These are phyloP conservation scores for Coemansia erecta DNA, from an alignment of 192 early-diverging fungal species.

Conservation along the genomic window DNA sequence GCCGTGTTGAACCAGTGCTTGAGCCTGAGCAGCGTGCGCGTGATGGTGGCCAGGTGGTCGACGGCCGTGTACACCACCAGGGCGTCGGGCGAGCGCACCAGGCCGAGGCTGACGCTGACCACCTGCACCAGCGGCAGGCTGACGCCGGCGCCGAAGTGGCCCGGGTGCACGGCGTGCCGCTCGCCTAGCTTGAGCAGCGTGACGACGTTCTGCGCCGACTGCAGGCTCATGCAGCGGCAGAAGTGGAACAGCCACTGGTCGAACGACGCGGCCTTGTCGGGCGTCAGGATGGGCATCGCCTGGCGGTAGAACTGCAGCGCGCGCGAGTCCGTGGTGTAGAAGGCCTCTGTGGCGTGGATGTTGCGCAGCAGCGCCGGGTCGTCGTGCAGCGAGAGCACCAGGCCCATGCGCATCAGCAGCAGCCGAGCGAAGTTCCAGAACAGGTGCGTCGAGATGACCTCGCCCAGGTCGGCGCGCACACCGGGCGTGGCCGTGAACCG, in stretches of 20 bases:
- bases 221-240: conserved; percentile 52
- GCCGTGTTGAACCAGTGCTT: conserved; percentile 56
- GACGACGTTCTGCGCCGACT: conserved; percentile 50
- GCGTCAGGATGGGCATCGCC: conserved; percentile 49
- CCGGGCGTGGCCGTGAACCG: conserved; percentile 36
- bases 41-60: conserved; percentile 43
- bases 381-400: conserved; percentile 43
- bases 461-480: conserved; percentile 44
- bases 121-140: conserved; percentile 49
- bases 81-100: conserved; percentile 44
- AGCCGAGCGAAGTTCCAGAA: conserved; percentile 54
- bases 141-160: conserved; percentile 45
- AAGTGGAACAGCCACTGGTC: conserved; percentile 56
- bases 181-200: conserved; percentile 49
- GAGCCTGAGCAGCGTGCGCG: conserved; percentile 43
- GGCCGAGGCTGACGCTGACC: conserved; percentile 42
- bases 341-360: conserved; percentile 45
- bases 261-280: conserved; percentile 44
- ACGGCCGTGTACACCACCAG: conserved; percentile 42
- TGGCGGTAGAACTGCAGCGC: conserved; percentile 49
- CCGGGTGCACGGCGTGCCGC: conserved; percentile 38
- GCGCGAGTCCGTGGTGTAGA: conserved; percentile 41
- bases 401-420: conserved; percentile 51
- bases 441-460: conserved; percentile 46
- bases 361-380: conserved; percentile 49